Evolutionary conservation across 2,329 filamentous ascomycete species (phyloP).

Genomic region (Xylariaceae sp.): DNA sequence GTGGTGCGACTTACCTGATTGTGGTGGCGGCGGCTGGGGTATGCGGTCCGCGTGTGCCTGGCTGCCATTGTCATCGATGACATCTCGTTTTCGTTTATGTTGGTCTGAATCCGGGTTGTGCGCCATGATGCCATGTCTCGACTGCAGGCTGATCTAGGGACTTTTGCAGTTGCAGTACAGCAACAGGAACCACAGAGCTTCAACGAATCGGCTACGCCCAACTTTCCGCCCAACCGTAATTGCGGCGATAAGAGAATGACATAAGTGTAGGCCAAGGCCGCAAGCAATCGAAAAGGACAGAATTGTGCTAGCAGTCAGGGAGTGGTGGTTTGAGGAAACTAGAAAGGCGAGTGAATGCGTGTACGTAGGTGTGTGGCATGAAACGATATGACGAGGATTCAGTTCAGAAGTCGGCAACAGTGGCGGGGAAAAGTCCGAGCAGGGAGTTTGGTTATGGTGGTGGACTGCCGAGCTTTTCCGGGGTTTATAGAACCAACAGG

Average conservation of each 20-base stretch:
- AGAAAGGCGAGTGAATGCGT: too few species aligned
- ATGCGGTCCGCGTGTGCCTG: conserved; percentile 36
- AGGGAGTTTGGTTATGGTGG: too few species aligned
- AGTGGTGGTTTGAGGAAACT: conserved; percentile 7
- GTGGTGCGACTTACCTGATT: conserved; percentile 37
- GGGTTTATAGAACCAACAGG: too few species aligned
- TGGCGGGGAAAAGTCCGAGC: too few species aligned
- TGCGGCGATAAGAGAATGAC: conserved; percentile 12
- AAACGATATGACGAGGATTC: too few species aligned
- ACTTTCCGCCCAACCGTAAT: conserved; percentile 17
- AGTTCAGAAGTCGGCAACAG: too few species aligned
- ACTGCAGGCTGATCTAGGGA: conserved; percentile 13
- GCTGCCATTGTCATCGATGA: conserved; percentile 37
- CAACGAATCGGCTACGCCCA: conserved; percentile 18
- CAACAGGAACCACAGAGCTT: neutral
- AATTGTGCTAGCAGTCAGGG: neutral
- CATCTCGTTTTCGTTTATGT: conserved; percentile 46
- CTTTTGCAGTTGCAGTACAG: conserved; percentile 1
- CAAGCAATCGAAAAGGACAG: conserved; percentile 7
- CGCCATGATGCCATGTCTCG: conserved; percentile 33
- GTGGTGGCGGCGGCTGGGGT: conserved; percentile 39
- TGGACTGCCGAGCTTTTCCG: too few species aligned
- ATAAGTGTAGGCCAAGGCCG: conserved; percentile 10
- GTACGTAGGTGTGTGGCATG: too few species aligned
- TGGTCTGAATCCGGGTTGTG: conserved; percentile 37